Conservation (phyloP, 345 rosid genomes). For the Gossypium raimondii region DNA sequence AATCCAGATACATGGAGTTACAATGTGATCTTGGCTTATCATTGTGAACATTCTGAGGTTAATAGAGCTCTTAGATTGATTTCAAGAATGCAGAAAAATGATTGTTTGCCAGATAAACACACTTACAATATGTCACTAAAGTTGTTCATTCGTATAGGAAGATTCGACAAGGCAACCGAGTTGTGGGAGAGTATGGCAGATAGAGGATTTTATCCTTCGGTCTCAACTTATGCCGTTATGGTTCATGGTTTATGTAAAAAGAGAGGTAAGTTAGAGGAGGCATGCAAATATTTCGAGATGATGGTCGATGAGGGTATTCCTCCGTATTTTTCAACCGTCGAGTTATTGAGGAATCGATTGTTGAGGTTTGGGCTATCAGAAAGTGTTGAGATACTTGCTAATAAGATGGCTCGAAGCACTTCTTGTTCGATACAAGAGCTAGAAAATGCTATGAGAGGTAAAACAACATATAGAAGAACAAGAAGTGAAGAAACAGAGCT, state of each 20-base stretch:
- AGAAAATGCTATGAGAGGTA: slow-evolving; percentile 65
- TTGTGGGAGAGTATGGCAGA: slow-evolving; percentile 74
- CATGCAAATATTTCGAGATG: slow-evolving; percentile 80
- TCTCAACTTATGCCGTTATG: slow-evolving; percentile 77
- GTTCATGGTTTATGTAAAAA: slow-evolving; percentile 75
- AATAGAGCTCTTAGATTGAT: slow-evolving; percentile 49
- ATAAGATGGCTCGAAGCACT: slow-evolving; percentile 71
- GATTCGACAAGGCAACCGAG: slow-evolving; percentile 64
- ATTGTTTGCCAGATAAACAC: slow-evolving; percentile 56
- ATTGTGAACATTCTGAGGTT: slow-evolving; percentile 64
- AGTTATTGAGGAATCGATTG: slow-evolving; percentile 64
- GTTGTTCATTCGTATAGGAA: slow-evolving; percentile 59
- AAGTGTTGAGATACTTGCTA: slow-evolving; percentile 52
- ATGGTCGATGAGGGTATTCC: slow-evolving; percentile 92
- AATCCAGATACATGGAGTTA: slow-evolving; percentile 78
- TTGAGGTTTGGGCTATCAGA: slow-evolving; percentile 58
- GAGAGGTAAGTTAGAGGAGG: slow-evolving; percentile 73
- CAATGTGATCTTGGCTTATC: slow-evolving; percentile 67
- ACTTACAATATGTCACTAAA: slow-evolving; percentile 84
- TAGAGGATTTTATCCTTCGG: slow-evolving; percentile 65
- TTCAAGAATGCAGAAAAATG: slow-evolving; percentile 54
- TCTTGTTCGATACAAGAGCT: slow-evolving; percentile 59
- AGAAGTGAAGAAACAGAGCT: slow-evolving; percentile 36
- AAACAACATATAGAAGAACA: slow-evolving; percentile 23
- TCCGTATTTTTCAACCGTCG: slow-evolving; percentile 66